Base-by-base conservation (phyloP, 2,329 filamentous ascomycete genomes). In the Delphinella strobiligena region DNA sequence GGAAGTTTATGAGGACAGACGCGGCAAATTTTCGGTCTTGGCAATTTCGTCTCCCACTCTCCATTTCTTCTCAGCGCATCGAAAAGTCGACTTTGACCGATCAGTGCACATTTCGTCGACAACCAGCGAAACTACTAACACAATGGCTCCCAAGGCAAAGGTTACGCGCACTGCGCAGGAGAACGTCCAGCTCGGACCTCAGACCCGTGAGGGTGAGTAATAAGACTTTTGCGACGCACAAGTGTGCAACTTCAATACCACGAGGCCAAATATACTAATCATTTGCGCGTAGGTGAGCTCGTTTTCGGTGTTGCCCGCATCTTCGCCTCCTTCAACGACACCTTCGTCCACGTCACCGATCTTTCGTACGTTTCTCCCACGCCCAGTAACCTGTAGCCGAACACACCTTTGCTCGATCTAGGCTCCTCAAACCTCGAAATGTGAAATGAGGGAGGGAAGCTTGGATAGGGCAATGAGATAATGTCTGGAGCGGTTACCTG, bases 241-340 rank as follows among this genome's bases (percentile, higher is more conserved):
- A n/a, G n/a, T n/a, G n/a, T n/a, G n/a, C n/a, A n/a, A n/a, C n/a
- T n/a, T n/a, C n/a, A n/a, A n/a, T n/a, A n/a, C n/a, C n/a, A n/a
- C n/a, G n/a, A n/a, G n/a, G n/a, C n/a, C n/a, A n/a, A n/a, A 45
- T 19, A 41, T 40, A 45, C 36, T 46, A 53, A 89, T n/a, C 22
- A 27, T 7, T 7, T 7, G 7, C 22, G 22, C 22, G 12, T 27
- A 27, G 87, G 87, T 72, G 86, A 93, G 74, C 84, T 93, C 68
- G 87, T 94, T 68, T 95, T 95, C 68, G 88, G 88, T 68, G 88
- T 94, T 72, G 88, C 88, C 66, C 85, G 88, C 68, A 95, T 95
- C 75, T 91, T 95, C 71, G 88, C 88, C 61, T 93, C 85, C 52
- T 69, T 70, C 58, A 69, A 70, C 58, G 67, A 69, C 51, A 70